Conservation (phyloP, 306 rosid species). For the Begonia peltatifolia region DNA sequence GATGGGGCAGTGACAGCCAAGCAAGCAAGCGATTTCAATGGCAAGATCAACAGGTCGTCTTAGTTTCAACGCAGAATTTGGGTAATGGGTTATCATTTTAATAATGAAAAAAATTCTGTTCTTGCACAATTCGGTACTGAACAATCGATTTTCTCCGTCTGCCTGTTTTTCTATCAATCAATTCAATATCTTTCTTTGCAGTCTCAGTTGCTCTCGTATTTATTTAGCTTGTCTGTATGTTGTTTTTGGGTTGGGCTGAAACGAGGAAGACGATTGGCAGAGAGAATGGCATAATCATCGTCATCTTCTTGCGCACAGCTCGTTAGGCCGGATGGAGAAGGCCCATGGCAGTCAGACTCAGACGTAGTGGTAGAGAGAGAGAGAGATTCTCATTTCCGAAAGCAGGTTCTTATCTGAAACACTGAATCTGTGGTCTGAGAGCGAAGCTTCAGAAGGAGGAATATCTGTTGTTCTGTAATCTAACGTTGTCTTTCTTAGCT, state of each 20-base stretch:
- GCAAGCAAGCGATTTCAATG: constrained; percentile 15
- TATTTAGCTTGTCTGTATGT: constrained; percentile 4
- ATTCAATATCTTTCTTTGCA: no score
- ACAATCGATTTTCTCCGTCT: no score
- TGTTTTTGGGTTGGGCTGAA: constrained; percentile 14
- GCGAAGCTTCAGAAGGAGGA: constrained; percentile 13
- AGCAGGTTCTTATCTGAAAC: constrained; percentile 2
- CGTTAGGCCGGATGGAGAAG: neutral
- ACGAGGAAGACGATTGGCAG: constrained; percentile 13
- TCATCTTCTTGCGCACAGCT: neutral
- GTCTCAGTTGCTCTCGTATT: no score
- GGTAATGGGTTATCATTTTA: no score
- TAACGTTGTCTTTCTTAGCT: no score
- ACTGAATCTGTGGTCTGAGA: constrained; percentile 9
- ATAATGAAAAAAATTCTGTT: no score
- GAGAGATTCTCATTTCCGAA: neutral
- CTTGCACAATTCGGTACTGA: no score
- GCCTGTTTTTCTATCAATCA: no score
- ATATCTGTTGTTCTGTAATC: neutral
- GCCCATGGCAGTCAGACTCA: constrained; percentile 3
- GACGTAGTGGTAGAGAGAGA: neutral
- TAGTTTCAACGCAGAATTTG: constrained; percentile 2
- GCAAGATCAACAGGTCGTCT: constrained; percentile 1
- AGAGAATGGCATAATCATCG: constrained; percentile 14
- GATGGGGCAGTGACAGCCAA: constrained; percentile 28